phyloP scores from a whole-genome alignment of 2,329 filamentous ascomycete species.

The Raffaelea deltoideospora region DNA sequence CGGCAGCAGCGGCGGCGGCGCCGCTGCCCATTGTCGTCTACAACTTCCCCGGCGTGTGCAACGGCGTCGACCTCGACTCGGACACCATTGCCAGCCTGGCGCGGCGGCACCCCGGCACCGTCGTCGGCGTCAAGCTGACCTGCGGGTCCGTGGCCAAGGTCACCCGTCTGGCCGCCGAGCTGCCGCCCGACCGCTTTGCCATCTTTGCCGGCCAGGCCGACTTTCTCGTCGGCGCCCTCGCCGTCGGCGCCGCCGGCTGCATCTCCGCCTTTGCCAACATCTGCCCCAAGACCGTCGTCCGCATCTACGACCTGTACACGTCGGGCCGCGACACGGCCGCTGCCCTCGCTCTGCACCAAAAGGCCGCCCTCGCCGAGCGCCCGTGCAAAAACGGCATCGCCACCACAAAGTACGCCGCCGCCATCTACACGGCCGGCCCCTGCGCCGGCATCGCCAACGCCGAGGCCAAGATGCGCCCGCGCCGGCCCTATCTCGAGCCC shows the following conservation, averaged over 20 bases:
- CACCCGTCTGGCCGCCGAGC: slow-evolving; percentile 36
- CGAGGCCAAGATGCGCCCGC: slow-evolving; percentile 39
- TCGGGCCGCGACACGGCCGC: slow-evolving; percentile 22
- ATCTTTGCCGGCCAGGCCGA: slow-evolving; percentile 61
- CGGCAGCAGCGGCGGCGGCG: slow-evolving; percentile 30
- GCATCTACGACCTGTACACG: slow-evolving; percentile 46
- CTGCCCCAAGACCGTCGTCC: slow-evolving; percentile 39
- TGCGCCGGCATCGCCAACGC: slow-evolving; percentile 44
- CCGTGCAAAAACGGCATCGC: slow-evolving; percentile 53
- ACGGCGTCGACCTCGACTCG: slow-evolving; percentile 53
- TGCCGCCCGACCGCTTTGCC: slow-evolving; percentile 43
- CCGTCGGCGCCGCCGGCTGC: slow-evolving; percentile 41
- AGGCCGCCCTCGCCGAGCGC: slow-evolving; percentile 49
- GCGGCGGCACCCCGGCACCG: slow-evolving; percentile 8
- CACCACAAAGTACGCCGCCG: slow-evolving; percentile 52
- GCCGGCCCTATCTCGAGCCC: slow-evolving; percentile 43
- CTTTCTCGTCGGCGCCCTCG: slow-evolving; percentile 46
- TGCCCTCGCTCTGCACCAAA: slow-evolving; percentile 43
- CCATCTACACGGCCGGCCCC: slow-evolving; percentile 35
- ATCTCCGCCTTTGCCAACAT: slow-evolving; percentile 50
- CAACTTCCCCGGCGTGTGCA: slow-evolving; percentile 55
- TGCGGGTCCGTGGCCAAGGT: slow-evolving; percentile 63
- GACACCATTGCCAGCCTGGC: slow-evolving; percentile 42
- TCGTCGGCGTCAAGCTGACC: slow-evolving; percentile 27
- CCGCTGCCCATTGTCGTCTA: slow-evolving; percentile 47